Percentiles rank a stretch among this genome's conserved stretches.
phyloP scores from a whole-genome alignment of 176 grass and related monocot genomes.

The Lolium rigidum region DNA sequence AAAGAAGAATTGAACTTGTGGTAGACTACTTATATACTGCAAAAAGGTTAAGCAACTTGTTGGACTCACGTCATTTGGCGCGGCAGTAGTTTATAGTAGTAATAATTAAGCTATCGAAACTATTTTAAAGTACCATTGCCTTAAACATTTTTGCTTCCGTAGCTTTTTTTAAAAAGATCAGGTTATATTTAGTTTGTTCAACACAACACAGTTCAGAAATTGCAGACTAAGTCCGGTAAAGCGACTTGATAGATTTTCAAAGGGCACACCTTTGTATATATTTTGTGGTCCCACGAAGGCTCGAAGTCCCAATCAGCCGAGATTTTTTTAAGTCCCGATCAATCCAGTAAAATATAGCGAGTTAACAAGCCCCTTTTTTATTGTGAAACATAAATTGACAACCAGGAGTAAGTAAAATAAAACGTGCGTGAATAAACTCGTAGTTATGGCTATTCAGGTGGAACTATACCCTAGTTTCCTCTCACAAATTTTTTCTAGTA shows the following conservation, averaged over 20 bases:
- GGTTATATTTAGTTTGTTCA: background rate
- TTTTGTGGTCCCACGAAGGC: too few relatives aligned
- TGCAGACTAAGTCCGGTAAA: background rate
- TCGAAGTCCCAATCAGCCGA: too few relatives aligned
- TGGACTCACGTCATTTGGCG: background rate
- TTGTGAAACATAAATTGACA: too few relatives aligned
- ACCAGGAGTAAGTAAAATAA: too few relatives aligned
- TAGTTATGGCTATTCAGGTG: too few relatives aligned
- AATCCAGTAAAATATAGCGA: too few relatives aligned
- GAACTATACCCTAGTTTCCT: too few relatives aligned
- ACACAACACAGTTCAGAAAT: background rate
- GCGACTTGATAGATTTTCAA: background rate
- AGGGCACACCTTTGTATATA: too few relatives aligned
- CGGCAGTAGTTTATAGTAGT: background rate
- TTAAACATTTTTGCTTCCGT: background rate
- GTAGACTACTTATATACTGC: background rate
- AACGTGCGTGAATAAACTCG: too few relatives aligned
- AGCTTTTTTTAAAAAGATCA: background rate
- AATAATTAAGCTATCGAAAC: background rate
- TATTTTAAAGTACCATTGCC: background rate
- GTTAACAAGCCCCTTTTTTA: too few relatives aligned
- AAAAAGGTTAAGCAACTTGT: background rate
- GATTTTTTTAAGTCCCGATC: too few relatives aligned
- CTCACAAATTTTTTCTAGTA: too few relatives aligned
- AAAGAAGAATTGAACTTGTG: background rate